Percentiles rank a stretch among this genome's conserved stretches.
These are phyloP conservation scores for Schrenkiella parvula DNA, from an alignment of 345 rosid genomes.

Conservation along the genomic window DNA sequence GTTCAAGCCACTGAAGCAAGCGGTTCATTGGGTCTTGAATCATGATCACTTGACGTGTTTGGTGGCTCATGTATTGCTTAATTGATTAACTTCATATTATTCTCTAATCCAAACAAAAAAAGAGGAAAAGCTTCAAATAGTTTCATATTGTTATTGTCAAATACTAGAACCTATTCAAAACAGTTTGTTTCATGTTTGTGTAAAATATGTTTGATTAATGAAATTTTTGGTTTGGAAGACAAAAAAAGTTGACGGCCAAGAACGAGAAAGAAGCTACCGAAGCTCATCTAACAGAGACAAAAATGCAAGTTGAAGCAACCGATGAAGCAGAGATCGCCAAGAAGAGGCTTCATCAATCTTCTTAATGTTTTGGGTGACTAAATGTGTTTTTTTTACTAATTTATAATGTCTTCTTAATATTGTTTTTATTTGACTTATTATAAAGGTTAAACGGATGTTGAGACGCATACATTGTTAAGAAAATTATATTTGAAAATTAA, in stretches of 20 bases:
- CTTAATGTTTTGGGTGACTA: background rate
- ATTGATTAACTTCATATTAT: background rate
- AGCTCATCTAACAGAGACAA: slow-evolving; percentile 43
- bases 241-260: slow-evolving; percentile 52
- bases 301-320: slow-evolving; percentile 62
- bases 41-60: slow-evolving; percentile 8
- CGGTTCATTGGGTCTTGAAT: background rate
- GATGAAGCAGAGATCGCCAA: slow-evolving; percentile 53
- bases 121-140: background rate
- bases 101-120: too few species aligned
- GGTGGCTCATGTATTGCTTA: background rate
- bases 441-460: background rate
- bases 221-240: slow-evolving; percentile 28
- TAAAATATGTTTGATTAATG: background rate
- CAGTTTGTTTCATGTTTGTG: background rate
- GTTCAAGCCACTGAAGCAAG: background rate
- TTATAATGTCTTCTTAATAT: background rate
- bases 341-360: slow-evolving; percentile 36
- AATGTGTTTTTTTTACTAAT: background rate
- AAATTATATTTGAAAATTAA: too few species aligned
- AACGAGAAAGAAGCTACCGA: slow-evolving; percentile 56
- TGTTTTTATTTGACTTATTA: background rate
- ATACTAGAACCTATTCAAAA: background rate
- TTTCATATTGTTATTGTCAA: background rate
- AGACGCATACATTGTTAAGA: too few species aligned